Percentiles rank a stretch among this genome's conserved stretches.
phyloP scores from a whole-genome alignment of 2,329 filamentous ascomycete species.

The Aspergillus awamori region DNA sequence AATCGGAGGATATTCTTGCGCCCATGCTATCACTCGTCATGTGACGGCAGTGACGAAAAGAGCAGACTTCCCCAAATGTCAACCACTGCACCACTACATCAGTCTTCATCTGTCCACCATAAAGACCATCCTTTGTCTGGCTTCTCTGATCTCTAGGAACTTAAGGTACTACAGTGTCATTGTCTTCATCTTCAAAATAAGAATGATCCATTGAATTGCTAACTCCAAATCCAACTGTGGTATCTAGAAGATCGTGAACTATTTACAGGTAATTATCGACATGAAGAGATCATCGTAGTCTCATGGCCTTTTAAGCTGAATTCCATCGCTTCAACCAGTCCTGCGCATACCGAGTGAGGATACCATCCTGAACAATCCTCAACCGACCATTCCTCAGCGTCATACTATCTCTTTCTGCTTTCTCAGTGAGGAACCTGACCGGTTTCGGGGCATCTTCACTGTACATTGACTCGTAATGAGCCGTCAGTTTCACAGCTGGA shows the following conservation, averaged over 20 bases:
- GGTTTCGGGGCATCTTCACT: background rate
- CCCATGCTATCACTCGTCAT: background rate
- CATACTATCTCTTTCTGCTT: conserved; percentile 32
- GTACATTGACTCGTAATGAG: conserved; percentile 36
- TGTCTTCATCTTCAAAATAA: too few relatives aligned
- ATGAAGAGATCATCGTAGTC: background rate
- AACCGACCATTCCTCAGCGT: conserved; percentile 32
- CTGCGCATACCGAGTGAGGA: conserved; percentile 32
- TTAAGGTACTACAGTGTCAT: background rate
- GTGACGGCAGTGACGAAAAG: background rate
- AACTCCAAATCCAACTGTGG: background rate
- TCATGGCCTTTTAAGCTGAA: background rate
- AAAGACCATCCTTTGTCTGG: background rate
- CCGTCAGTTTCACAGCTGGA: conserved; percentile 37
- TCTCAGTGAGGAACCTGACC: conserved; percentile 30
- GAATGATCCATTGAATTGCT: background rate
- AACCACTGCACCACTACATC: background rate
- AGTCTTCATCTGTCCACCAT: background rate
- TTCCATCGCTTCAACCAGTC: conserved; percentile 36
- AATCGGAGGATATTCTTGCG: too few relatives aligned
- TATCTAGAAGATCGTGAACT: background rate
- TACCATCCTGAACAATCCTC: conserved; percentile 36
- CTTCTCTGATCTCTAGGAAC: background rate
- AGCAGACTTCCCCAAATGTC: background rate
- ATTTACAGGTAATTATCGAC: background rate